Percentiles rank a stretch among this genome's conserved stretches.
phyloP scores from a whole-genome alignment of 1,284 basidiomycete genomes.

The Agroathelia rolfsii region DNA sequence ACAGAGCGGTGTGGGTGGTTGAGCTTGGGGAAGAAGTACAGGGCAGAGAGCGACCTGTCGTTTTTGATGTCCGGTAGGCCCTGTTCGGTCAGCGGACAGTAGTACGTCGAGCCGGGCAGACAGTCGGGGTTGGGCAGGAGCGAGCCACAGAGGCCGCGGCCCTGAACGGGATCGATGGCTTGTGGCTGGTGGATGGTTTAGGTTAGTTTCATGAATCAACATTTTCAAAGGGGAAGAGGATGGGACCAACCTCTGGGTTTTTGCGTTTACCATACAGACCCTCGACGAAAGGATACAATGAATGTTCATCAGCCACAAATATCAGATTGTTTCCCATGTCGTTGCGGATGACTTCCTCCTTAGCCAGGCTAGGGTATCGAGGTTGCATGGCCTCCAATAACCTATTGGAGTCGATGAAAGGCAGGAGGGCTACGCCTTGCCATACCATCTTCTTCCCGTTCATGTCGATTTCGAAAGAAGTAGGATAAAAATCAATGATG shows the following conservation, averaged over 20 bases:
- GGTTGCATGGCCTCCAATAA: slow-evolving; percentile 76
- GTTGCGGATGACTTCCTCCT: slow-evolving; percentile 82
- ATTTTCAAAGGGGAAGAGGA: slow-evolving; percentile 5
- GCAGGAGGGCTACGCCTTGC: slow-evolving; percentile 95
- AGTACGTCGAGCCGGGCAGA: slow-evolving; percentile 86
- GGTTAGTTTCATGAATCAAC: too few relatives aligned
- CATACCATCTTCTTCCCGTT: slow-evolving; percentile 99
- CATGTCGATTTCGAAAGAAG: slow-evolving; percentile 95
- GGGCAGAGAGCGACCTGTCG: slow-evolving; percentile 80
- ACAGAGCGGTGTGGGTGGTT: slow-evolving; percentile 78
- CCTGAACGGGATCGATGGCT: slow-evolving; percentile 59
- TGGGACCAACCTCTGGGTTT: slow-evolving; percentile 56
- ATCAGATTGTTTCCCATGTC: slow-evolving; percentile 79
- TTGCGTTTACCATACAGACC: slow-evolving; percentile 86
- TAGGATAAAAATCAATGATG: slow-evolving; percentile 95
- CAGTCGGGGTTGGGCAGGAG: slow-evolving; percentile 81
- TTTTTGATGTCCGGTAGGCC: slow-evolving; percentile 73
- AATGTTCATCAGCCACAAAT: slow-evolving; percentile 80
- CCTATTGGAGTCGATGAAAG: slow-evolving; percentile 89
- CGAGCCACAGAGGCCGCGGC: slow-evolving; percentile 74
- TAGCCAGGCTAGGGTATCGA: slow-evolving; percentile 64
- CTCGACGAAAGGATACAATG: slow-evolving; percentile 81
- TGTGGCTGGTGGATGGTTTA: slow-evolving; percentile 37
- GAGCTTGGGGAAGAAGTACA: slow-evolving; percentile 88
- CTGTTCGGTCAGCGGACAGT: slow-evolving; percentile 56